Evolutionary conservation across 768 basidiomycete genomes (phyloP), one percentile per base, ranked within the genome.

Genomic region (Boletus eberwhitei): DNA sequence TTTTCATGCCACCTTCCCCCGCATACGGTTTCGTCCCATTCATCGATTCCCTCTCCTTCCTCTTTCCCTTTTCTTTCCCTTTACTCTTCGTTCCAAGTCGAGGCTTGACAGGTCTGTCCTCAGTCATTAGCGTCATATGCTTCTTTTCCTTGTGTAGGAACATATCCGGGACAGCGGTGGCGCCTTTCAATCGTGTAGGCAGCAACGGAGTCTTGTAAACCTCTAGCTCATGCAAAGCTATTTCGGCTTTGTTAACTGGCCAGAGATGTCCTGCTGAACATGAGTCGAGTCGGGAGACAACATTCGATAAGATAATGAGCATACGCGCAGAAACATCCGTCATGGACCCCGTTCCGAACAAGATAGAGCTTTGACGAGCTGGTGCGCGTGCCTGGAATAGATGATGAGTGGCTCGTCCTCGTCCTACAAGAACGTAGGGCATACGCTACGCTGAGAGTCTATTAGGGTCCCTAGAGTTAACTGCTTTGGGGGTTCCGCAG

Each of bases 151-250:
- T 77, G 7, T 82, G 75, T 58, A 82, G 75, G 72, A 90, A 88
- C 72, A 88, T 79, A 55, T 86, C 83, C 7, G 85, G 83, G 38
- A 79, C 71, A 4, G 71, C 71, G 6, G 74, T 67, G 8, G 78
- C 68, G 24, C 61, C 75, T 64, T 62, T 77, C 58, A 61, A 68
- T 19, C 78, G 77, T n/a, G 86, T 83, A 12, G 89, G 87, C 16
- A 90, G 61, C 42, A 91, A 77, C 7, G 89, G 89, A 1, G 87
- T 91, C 71, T 85, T 87, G 75, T 90, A 91, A 31, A 87, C 77
- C 58, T 90, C 88, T 42, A 89, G 73, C 60, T 87, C 85, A 40
- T 86, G 83, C 6, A 91, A 74, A 16, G 84, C 84, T 54, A 79
- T 77, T 71, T 89, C 85, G 19, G 87, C 84, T 17, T 83, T 75